Evolutionary conservation across 208 protist species (phyloP), one percentile per base, ranked within the genome.

Genomic region (Leishmania mexicana): DNA sequence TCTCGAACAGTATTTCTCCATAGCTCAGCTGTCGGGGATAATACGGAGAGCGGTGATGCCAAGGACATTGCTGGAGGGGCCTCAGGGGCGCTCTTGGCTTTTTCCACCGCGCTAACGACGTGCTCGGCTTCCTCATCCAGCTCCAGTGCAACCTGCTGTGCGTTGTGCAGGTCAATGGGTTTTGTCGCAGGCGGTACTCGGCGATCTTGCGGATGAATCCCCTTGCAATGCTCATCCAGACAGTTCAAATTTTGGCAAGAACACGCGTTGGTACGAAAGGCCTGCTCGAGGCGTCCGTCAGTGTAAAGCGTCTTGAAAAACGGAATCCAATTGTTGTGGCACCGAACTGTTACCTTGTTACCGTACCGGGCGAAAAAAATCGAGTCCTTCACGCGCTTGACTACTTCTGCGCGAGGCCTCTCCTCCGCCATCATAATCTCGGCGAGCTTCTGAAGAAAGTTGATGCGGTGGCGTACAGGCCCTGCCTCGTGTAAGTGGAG

Each of bases 251-350:
- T 83, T 71, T 84, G 89, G 79, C 94, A 97, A 11, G 86, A 86
- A 71, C 86, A 91, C 62, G 88, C 79, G 70, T 93, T 88, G 40
- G 84, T 75, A 40, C 94, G 94, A 80, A 97, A 95, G 24, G 94
- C 94, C 67, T 97, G 94, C 54, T 92, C 91, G 13, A 97, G 88
- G 11, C 94, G 88, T 11, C 94, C 94, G 49, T 94, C 94, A 0
- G 94, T 97, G 83, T 95, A 97, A 11, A 96, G 40, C 8, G 94
- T 97, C 80, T 97, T 97, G 75, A 97, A 97, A 77, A 97, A 97
- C 2, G 94, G 94, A 89, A 96, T 93, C 89, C 90, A 95, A 77
- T 80, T 94, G 38, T 88, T 90, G 85, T 93, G 87, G 73, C 86
- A 97, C 6, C 91, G 88, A 35, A 97, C 94, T 4, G 94, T 97